Evolutionary conservation across 2,329 filamentous ascomycete species (phyloP), one percentile per base, ranked within the genome.

Genomic region (Sporothrix pallida): DNA sequence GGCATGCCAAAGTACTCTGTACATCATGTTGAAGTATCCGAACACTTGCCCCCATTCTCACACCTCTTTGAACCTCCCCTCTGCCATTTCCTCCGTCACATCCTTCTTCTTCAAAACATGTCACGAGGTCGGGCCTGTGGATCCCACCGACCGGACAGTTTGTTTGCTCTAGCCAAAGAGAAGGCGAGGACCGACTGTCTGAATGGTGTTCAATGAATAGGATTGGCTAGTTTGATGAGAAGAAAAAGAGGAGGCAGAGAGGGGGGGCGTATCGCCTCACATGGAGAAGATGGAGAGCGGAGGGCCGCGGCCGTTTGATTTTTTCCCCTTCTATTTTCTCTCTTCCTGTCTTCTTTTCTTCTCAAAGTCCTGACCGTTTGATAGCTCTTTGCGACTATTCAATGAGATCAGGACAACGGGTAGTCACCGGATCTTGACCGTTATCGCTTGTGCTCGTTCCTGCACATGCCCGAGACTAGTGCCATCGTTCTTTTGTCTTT

Each of bases 41-140:
- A 3, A 46, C n/a, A 2, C 17, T 46, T 42, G 15, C 4, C 23
- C 23, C 20, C 23, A 26, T 46, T 7, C 52, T 31, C 37, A 20
- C 52, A 60, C 52, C 52, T n/a, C 3, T 37, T 37, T 5, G 31
- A 3, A 37, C 31, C 31, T 31, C 37, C 46, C 68, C 48, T 60
- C 20, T 1, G 5, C 31, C 31, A 37, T 5, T 37, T 37, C 42
- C 3, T n/a, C 5, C 7, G 20, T 46, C 8, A 46, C 60, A 37
- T 42, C 42, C 42, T 65, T 23, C 60, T 65, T 46, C 10, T 46
- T 65, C 2, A 10, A 65, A 46, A 63, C 46, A 54, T 37, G 65
- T 69, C 65, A 69, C 46, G 65, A 52, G 65, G 42, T 2, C 20
- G 42, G 62, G 5, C 42, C 12, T 48, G 62, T 67, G 62, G 62